Conservation (phyloP, 2,329 filamentous ascomycete species). For the Exutisphaerella laricina region DNA sequence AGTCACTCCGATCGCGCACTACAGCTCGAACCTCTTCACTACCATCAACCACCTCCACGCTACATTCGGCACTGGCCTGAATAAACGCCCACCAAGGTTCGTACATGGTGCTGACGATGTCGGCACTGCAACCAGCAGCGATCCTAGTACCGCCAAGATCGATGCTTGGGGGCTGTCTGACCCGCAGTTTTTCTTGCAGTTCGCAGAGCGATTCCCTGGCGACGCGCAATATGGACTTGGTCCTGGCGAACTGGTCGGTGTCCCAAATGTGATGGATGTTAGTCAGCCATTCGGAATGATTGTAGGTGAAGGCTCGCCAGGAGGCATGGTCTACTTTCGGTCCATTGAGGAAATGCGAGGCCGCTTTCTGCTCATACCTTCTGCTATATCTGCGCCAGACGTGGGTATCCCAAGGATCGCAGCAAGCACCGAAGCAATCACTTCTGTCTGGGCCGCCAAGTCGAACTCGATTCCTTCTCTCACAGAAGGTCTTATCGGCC, state of each 20-base stretch:
- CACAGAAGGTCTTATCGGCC: constrained; percentile 73
- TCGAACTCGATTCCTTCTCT: constrained; percentile 63
- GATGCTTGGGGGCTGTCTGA: constrained; percentile 79
- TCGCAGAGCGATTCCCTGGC: constrained; percentile 69
- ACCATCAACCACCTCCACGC: constrained; percentile 76
- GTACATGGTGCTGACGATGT: constrained; percentile 78
- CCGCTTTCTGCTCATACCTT: constrained; percentile 62
- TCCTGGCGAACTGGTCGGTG: constrained; percentile 65
- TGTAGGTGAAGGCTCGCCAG: constrained; percentile 79
- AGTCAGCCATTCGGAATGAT: constrained; percentile 80
- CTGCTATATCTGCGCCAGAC: constrained; percentile 56
- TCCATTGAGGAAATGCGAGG: constrained; percentile 68
- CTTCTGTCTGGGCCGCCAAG: constrained; percentile 86
- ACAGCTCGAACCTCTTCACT: constrained; percentile 76
- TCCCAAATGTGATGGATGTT: constrained; percentile 84
- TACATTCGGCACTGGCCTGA: constrained; percentile 59
- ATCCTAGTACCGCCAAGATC: constrained; percentile 68
- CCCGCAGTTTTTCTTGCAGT: constrained; percentile 67
- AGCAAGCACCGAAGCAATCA: constrained; percentile 64
- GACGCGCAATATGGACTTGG: constrained; percentile 72
- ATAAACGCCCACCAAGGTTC: constrained; percentile 69
- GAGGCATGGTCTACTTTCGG: constrained; percentile 74
- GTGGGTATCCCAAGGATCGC: constrained; percentile 73
- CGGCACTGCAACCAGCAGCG: constrained; percentile 72
- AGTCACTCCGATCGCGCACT: constrained; percentile 70